phyloP scores from a whole-genome alignment of 495 filamentous ascomycete species.

The Cenococcum geophilum region DNA sequence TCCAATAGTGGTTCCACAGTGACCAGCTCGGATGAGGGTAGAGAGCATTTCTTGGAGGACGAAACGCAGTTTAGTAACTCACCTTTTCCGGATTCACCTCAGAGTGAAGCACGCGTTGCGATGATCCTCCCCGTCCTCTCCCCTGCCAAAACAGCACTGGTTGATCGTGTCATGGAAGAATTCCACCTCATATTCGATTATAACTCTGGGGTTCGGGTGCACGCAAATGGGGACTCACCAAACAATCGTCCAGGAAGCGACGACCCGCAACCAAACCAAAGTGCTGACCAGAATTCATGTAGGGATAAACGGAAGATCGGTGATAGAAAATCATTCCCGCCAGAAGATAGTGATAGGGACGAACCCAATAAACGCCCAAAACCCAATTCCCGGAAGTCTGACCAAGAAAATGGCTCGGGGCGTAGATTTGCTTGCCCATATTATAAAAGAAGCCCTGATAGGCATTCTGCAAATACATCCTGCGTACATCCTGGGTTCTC shows the following conservation, averaged over 20 bases:
- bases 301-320: not conserved
- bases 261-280: not conserved
- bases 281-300: not conserved
- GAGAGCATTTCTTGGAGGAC: not conserved
- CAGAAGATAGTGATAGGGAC: no score
- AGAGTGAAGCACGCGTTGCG: not conserved
- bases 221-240: not conserved
- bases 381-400: not conserved
- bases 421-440: constrained; percentile 1
- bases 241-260: not conserved
- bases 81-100: not conserved
- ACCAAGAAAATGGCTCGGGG: not conserved
- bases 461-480: not conserved
- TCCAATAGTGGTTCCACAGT: not conserved
- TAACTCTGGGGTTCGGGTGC: not conserved
- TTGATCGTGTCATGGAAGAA: not conserved
- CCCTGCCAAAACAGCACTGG: not conserved
- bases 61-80: not conserved
- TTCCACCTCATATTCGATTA: not conserved
- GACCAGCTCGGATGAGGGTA: not conserved
- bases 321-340: not conserved
- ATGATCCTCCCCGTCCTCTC: not conserved
- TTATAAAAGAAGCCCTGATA: not conserved
- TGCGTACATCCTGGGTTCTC: not conserved
- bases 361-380: not conserved